phyloP scores from a whole-genome alignment of 345 rosid genomes.

The Eucalyptus grandis region DNA sequence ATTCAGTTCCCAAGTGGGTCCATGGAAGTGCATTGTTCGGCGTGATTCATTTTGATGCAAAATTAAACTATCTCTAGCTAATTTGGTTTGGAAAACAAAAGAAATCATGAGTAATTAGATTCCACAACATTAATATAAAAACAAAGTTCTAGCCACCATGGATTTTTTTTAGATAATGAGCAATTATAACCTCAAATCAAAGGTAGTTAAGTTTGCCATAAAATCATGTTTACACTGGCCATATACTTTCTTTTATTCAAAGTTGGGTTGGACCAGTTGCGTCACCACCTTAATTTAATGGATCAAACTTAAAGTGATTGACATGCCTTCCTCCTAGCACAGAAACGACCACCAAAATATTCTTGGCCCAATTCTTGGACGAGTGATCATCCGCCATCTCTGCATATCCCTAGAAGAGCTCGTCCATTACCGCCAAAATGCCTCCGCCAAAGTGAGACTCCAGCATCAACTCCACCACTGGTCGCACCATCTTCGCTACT shows the following conservation, averaged over 20 bases:
- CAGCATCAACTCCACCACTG: slow-evolving; percentile 67
- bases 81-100: background rate
- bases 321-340: slow-evolving; percentile 10
- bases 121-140: background rate
- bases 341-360: slow-evolving; percentile 22
- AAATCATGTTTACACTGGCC: background rate
- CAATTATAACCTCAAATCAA: background rate
- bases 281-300: background rate
- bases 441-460: slow-evolving; percentile 29
- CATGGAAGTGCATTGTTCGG: background rate
- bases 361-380: slow-evolving; percentile 13
- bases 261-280: background rate
- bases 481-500: slow-evolving; percentile 47
- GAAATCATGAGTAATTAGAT: background rate
- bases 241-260: background rate
- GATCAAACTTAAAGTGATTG: background rate
- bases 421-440: slow-evolving; percentile 1
- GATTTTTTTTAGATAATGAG: background rate
- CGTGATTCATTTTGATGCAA: background rate
- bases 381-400: slow-evolving; percentile 10
- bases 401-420: background rate
- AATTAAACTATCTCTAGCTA: background rate
- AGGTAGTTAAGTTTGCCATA: background rate
- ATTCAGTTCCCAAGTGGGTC: too few species aligned
- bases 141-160: background rate